phyloP scores from a whole-genome alignment of 495 filamentous ascomycete species.

The Polyplosphaeria fusca region DNA sequence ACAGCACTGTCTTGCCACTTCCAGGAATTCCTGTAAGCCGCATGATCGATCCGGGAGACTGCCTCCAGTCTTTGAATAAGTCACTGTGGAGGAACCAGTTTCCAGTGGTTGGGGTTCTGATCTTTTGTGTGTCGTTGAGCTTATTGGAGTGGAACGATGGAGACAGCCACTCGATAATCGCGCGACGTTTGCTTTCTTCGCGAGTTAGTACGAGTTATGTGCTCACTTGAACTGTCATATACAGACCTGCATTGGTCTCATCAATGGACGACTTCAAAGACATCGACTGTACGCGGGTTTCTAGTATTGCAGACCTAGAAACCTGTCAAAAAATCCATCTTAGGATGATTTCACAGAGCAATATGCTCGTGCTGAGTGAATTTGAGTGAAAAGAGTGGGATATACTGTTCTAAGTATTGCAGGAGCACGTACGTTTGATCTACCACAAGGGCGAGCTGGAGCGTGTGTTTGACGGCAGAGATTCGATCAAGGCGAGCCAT shows the following conservation, averaged over 20 bases:
- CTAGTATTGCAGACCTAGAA: no score
- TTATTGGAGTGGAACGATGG: background rate
- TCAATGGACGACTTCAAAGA: background rate
- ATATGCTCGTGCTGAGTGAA: background rate
- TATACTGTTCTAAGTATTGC: background rate
- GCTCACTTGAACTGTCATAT: background rate
- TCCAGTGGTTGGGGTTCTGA: background rate
- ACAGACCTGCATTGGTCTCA: background rate
- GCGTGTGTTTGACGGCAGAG: background rate
- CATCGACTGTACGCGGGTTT: no score
- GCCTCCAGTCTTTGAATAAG: background rate
- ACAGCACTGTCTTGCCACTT: slow-evolving; percentile 10
- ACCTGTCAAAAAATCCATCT: no score
- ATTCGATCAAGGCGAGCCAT: background rate
- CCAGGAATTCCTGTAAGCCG: slow-evolving; percentile 7
- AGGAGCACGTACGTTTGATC: slow-evolving; percentile 12
- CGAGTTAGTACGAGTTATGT: background rate
- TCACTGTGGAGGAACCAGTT: slow-evolving; percentile 2
- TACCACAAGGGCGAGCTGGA: slow-evolving; percentile 1
- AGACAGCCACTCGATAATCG: slow-evolving; percentile 12
- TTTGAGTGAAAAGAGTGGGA: background rate
- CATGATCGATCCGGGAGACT: background rate
- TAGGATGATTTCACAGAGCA: background rate
- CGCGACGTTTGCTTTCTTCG: background rate
- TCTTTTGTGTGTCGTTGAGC: slow-evolving; percentile 1